Conservation (phyloP, 2,329 filamentous ascomycete genomes). For the Fusarium sacchari region DNA sequence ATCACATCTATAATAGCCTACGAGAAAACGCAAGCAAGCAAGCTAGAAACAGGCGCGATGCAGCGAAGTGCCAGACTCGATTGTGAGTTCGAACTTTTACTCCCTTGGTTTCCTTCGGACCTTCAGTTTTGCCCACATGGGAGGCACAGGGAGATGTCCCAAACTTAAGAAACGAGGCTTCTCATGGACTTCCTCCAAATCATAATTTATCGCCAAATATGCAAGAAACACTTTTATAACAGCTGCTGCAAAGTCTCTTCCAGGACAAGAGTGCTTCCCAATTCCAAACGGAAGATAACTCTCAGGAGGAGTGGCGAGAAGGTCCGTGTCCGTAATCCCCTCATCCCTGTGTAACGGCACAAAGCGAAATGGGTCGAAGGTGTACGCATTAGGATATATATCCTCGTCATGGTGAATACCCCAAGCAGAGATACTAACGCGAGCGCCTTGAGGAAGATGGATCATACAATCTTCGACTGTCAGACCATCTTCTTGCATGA, state of each 20-base stretch:
- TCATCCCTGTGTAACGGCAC: too few species aligned
- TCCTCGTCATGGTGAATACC: background rate
- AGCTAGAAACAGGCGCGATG: accelerated
- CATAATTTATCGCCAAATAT: background rate
- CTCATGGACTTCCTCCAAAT: background rate
- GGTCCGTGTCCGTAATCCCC: accelerated
- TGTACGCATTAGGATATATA: background rate
- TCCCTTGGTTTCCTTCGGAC: accelerated
- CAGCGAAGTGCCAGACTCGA: accelerated
- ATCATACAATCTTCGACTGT: background rate
- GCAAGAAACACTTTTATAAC: background rate
- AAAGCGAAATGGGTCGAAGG: background rate
- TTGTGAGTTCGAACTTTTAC: accelerated
- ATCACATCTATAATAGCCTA: accelerated
- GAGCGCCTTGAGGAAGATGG: background rate
- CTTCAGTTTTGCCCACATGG: background rate
- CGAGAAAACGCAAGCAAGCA: background rate
- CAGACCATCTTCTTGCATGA: background rate
- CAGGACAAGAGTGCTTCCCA: background rate
- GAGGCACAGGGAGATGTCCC: background rate
- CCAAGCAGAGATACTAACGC: background rate
- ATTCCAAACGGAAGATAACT: background rate
- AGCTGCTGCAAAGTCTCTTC: background rate
- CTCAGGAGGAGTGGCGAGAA: accelerated
- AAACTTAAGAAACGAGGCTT: background rate